Conservation (phyloP, 2,329 filamentous ascomycete species). For the Aspergillus quadrilineatus region DNA sequence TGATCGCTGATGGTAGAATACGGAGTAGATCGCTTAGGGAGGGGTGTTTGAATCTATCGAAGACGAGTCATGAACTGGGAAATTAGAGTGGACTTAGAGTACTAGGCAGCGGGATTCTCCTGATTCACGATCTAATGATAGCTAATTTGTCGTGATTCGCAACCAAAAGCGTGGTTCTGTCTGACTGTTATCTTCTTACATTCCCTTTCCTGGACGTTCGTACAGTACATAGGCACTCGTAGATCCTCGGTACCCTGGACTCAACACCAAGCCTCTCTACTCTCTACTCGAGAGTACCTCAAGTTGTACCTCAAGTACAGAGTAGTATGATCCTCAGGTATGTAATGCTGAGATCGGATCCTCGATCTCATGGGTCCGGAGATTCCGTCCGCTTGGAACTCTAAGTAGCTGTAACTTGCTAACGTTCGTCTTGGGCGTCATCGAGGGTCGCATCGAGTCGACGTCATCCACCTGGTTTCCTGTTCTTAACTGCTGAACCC, state of each 20-base stretch:
- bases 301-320: too few relatives aligned
- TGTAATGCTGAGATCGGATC: not conserved
- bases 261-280: too few relatives aligned
- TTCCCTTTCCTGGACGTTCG: too few relatives aligned
- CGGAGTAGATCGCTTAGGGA: not conserved
- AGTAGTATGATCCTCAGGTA: too few relatives aligned
- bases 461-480: conserved; percentile 36
- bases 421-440: conserved; percentile 19
- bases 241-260: too few relatives aligned
- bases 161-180: not conserved
- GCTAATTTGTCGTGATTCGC: not conserved
- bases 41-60: not conserved
- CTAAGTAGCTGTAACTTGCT: not conserved
- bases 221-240: too few relatives aligned
- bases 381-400: conserved; percentile 16
- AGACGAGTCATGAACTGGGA: conserved; percentile 4
- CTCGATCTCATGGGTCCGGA: conserved; percentile 14
- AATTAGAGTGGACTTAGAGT: not conserved
- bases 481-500: conserved; percentile 8
- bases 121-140: not conserved
- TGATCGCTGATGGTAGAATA: not conserved
- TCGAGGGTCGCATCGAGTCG: conserved; percentile 30
- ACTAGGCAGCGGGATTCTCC: conserved; percentile 8
- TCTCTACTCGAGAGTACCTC: not conserved
- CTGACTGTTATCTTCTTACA: not conserved